phyloP scores from a whole-genome alignment of 148 eudicot genomes.

The Suaeda aralocaspica region DNA sequence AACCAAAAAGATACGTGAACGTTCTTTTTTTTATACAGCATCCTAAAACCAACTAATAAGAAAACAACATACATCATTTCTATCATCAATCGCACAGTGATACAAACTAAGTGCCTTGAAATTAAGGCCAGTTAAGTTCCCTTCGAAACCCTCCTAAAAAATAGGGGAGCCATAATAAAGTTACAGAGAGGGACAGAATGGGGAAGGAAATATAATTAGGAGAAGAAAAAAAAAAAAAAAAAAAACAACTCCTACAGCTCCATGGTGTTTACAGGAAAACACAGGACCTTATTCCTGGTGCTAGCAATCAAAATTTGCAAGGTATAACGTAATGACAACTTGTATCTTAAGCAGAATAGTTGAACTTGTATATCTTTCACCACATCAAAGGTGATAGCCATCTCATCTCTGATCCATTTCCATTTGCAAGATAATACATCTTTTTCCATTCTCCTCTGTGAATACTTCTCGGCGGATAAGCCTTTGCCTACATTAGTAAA shows the following conservation, averaged over 20 bases:
- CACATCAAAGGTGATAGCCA: slow-evolving; percentile 77
- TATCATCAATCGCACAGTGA: too few species aligned
- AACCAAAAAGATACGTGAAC: too few species aligned
- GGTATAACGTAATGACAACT: too few species aligned
- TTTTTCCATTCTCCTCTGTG: slow-evolving; percentile 95
- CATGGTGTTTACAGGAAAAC: slow-evolving; percentile 14
- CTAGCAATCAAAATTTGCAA: slow-evolving; percentile 3
- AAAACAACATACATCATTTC: too few species aligned
- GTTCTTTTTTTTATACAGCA: too few species aligned
- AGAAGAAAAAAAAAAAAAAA: too few species aligned
- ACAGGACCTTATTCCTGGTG: slow-evolving; percentile 10
- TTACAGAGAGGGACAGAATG: background rate
- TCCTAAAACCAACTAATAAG: too few species aligned
- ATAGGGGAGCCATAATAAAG: too few species aligned
- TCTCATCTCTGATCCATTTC: slow-evolving; percentile 96
- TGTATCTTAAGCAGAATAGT: too few species aligned
- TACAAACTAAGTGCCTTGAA: background rate
- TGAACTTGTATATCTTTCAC: slow-evolving; percentile 32
- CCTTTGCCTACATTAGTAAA: slow-evolving; percentile 63
- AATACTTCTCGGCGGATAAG: slow-evolving; percentile 77
- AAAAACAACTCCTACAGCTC: background rate
- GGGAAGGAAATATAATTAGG: background rate
- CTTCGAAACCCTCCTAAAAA: slow-evolving; percentile 4
- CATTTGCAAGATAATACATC: slow-evolving; percentile 77
- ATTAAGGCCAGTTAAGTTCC: slow-evolving; percentile 10